Percentiles rank a stretch among this genome's conserved stretches.
Evolutionary conservation across 2,329 filamentous ascomycete species (phyloP).

Genomic region (Mycogone perniciosa): DNA sequence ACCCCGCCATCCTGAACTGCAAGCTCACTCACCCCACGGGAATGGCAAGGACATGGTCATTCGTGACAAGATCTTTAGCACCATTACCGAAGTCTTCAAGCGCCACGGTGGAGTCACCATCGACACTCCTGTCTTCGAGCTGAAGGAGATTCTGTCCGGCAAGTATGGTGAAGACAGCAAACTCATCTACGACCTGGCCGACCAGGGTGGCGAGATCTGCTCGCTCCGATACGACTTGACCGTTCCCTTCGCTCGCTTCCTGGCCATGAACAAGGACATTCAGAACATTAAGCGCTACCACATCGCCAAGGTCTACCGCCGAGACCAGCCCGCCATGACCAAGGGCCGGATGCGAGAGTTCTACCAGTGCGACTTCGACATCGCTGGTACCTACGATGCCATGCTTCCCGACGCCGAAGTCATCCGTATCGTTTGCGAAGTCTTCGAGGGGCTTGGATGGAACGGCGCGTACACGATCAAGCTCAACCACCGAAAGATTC

Average conservation of each 20-base stretch:
- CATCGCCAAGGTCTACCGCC: conserved; percentile 73
- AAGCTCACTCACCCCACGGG: conserved; percentile 37
- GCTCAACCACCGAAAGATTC: conserved; percentile 88
- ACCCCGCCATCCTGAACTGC: not conserved
- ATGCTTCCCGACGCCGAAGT: conserved; percentile 94
- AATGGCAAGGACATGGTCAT: conserved; percentile 72
- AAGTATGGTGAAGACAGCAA: conserved; percentile 93
- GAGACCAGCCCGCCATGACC: conserved; percentile 57
- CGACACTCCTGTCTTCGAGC: conserved; percentile 79
- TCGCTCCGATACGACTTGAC: conserved; percentile 83
- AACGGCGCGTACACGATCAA: conserved; percentile 76
- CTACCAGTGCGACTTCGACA: conserved; percentile 96
- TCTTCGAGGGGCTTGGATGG: conserved; percentile 76
- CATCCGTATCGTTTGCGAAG: conserved; percentile 74
- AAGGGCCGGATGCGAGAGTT: conserved; percentile 94
- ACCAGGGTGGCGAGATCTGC: conserved; percentile 71
- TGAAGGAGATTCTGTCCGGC: conserved; percentile 77
- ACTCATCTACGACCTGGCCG: conserved; percentile 82
- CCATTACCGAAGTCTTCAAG: conserved; percentile 74
- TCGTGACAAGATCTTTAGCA: conserved; percentile 71
- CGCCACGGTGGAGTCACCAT: conserved; percentile 74
- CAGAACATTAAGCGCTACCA: conserved; percentile 89
- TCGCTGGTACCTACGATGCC: conserved; percentile 78
- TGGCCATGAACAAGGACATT: conserved; percentile 81
- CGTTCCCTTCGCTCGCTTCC: conserved; percentile 84